These are phyloP conservation scores for Sphaerulina musiva DNA, from an alignment of 2,329 filamentous ascomycete species.

Conservation along the genomic window DNA sequence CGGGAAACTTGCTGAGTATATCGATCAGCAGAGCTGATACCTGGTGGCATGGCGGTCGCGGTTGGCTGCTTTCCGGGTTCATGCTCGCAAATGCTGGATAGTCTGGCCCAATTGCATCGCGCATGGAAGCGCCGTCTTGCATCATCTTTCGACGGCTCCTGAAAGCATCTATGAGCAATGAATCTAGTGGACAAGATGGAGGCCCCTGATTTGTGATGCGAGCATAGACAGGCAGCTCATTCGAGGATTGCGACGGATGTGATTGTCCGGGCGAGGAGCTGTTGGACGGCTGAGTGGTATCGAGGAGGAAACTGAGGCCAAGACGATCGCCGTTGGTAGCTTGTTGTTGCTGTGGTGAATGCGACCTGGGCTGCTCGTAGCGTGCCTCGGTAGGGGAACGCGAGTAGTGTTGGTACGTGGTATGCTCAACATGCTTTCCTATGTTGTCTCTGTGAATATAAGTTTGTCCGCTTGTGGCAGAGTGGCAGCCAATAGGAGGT, in stretches of 20 bases:
- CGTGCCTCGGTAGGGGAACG: constrained; percentile 1
- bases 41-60: constrained; percentile 52
- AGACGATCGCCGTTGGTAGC: constrained; percentile 3
- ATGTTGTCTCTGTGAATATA: constrained; percentile 9
- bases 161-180: constrained; percentile 73
- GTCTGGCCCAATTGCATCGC: constrained; percentile 64
- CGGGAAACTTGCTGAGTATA: constrained; percentile 75
- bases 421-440: neutral
- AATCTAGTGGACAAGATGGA: constrained; percentile 71
- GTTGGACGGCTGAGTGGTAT: constrained; percentile 28
- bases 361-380: neutral
- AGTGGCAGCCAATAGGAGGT: constrained; percentile 6
- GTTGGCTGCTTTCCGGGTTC: constrained; percentile 47
- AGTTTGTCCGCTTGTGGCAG: neutral
- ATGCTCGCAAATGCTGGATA: constrained; percentile 76
- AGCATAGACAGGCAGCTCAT: constrained; percentile 29
- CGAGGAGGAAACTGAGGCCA: constrained; percentile 61
- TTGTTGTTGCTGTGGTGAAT: constrained; percentile 2
- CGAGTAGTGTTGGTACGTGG: neutral
- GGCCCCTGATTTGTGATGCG: constrained; percentile 49
- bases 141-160: constrained; percentile 60
- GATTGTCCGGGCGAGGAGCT: constrained; percentile 10
- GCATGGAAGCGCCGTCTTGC: constrained; percentile 56
- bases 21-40: constrained; percentile 80
- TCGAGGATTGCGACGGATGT: constrained; percentile 9